Conservation (phyloP, 345 rosid genomes). For the Pelargonium nanum region DNA sequence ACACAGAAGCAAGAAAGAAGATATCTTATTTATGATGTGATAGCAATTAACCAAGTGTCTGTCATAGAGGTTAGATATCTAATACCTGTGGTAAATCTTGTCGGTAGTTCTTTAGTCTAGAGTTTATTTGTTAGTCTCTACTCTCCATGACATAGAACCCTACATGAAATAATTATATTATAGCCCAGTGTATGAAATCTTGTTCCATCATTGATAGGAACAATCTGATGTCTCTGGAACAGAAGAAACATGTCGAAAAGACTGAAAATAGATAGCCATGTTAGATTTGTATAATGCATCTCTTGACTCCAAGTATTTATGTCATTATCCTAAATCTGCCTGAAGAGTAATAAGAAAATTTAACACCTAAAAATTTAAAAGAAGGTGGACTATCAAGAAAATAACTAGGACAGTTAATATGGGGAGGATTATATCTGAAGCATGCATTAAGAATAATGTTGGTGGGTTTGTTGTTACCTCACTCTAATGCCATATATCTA, state of each 20-base stretch:
- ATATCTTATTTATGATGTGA: conserved; percentile 91
- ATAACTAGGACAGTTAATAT: neutral
- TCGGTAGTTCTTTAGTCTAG: neutral
- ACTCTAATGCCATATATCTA: neutral
- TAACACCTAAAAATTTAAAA: no score
- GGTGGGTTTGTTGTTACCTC: neutral
- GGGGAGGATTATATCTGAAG: neutral
- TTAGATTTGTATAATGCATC: neutral
- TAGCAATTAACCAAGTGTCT: conserved; percentile 63
- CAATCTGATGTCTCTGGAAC: neutral
- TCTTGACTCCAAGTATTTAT: neutral
- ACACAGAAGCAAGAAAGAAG: conserved; percentile 89
- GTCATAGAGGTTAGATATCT: conserved; percentile 57
- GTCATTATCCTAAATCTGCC: neutral
- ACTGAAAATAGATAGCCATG: neutral
- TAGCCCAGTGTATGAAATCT: neutral
- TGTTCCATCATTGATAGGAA: neutral
- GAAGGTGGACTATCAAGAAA: neutral
- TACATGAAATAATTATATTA: no score
- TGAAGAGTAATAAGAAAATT: neutral
- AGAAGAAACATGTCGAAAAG: neutral
- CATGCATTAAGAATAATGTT: neutral
- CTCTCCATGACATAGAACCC: neutral
- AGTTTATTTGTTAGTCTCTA: no score
- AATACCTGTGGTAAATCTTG: neutral